phyloP scores from a whole-genome alignment of 129 eudicot species.

The Helianthus tuberosus region DNA sequence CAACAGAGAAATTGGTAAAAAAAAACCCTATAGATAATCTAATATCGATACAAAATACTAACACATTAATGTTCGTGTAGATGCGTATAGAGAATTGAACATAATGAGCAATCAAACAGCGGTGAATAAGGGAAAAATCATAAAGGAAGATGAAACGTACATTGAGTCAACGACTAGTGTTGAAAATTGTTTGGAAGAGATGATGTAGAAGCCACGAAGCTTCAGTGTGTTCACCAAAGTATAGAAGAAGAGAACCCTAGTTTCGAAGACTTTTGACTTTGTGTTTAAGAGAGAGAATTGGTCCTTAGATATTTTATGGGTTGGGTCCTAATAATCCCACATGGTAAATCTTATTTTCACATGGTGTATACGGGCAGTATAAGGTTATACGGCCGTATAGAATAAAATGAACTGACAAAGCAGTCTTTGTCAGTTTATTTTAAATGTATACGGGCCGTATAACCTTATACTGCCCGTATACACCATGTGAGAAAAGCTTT shows the following conservation, averaged over 20 bases:
- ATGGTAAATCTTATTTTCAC: too few species aligned
- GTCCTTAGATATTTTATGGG: not conserved
- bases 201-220: not conserved
- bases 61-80: not conserved
- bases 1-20: not conserved
- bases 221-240: not conserved
- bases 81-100: not conserved
- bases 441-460: too few species aligned
- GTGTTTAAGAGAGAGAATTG: not conserved
- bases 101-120: constrained; percentile 6
- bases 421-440: too few species aligned
- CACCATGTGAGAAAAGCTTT: too few species aligned
- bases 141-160: constrained; percentile 5
- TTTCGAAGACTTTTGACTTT: not conserved
- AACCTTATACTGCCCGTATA: too few species aligned
- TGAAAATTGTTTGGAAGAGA: not conserved
- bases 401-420: too few species aligned
- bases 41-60: not conserved
- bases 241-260: constrained; percentile 23
- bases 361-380: too few species aligned
- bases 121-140: constrained; percentile 15
- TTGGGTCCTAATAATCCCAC: not conserved
- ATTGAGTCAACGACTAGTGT: not conserved
- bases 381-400: too few species aligned
- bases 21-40: not conserved